Percentiles rank a stretch among this genome's conserved stretches.
These are phyloP conservation scores for Ustilago esculenta DNA, from an alignment of 1,284 basidiomycete genomes.

Conservation along the genomic window DNA sequence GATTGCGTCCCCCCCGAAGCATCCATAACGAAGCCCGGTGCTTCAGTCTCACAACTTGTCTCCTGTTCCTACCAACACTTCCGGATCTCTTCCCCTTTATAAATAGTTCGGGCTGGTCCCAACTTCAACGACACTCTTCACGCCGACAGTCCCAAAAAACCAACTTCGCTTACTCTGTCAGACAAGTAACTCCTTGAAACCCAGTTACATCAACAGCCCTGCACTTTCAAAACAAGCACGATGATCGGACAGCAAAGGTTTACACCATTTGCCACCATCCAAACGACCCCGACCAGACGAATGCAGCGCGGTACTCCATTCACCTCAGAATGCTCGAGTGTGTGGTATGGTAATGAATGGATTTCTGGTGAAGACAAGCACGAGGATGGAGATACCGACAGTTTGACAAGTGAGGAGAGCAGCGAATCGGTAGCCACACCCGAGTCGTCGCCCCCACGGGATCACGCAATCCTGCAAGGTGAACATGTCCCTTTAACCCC, in stretches of 20 bases:
- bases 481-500: background rate
- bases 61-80: background rate
- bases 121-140: slow-evolving; percentile 2
- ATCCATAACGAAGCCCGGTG: slow-evolving; percentile 14
- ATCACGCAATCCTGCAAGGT: slow-evolving; percentile 9
- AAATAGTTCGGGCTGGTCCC: background rate
- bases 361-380: slow-evolving; percentile 10
- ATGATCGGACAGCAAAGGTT: background rate
- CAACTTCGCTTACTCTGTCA: too few relatives aligned
- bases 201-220: background rate
- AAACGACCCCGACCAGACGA: background rate
- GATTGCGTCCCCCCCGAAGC: slow-evolving; percentile 1
- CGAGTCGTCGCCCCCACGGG: slow-evolving; percentile 16
- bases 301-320: background rate
- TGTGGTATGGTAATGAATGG: slow-evolving; percentile 25
- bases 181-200: too few relatives aligned
- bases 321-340: background rate
- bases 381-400: slow-evolving; percentile 23
- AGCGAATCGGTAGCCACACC: slow-evolving; percentile 25
- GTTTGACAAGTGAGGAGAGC: slow-evolving; percentile 22
- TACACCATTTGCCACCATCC: background rate
- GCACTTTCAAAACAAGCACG: background rate
- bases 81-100: too few relatives aligned
- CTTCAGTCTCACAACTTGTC: slow-evolving; percentile 3
- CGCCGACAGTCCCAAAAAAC: too few relatives aligned